Conservation (phyloP, 2,329 filamentous ascomycete genomes). For the Sclerotiophoma versabilis region DNA sequence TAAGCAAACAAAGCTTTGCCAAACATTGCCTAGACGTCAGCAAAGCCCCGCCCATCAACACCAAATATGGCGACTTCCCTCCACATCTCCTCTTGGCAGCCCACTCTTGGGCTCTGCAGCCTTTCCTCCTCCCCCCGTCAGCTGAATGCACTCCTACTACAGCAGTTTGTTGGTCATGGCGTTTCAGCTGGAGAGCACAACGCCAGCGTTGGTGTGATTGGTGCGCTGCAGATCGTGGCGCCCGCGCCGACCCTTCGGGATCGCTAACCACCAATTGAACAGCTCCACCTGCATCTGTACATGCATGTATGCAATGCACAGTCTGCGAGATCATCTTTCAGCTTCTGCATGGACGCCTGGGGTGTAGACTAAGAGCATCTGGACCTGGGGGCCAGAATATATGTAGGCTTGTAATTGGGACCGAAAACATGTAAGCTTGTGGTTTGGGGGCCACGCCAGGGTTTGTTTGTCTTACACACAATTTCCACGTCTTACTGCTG, state of each 20-base stretch:
- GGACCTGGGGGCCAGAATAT: not conserved
- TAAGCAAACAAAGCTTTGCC: constrained; percentile 1
- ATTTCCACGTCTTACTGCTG: constrained; percentile 12
- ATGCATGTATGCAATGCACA: constrained; percentile 2
- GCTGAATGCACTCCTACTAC: not conserved
- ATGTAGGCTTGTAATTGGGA: no score
- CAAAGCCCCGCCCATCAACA: not conserved
- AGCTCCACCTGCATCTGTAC: not conserved
- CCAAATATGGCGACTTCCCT: not conserved
- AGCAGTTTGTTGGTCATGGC: not conserved
- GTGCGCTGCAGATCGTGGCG: constrained; percentile 4
- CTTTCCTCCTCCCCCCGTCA: not conserved
- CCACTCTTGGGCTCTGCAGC: constrained; percentile 4
- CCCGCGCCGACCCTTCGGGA: constrained; percentile 4
- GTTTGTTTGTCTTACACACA: constrained; percentile 9
- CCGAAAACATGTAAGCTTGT: no score
- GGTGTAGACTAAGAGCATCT: not conserved
- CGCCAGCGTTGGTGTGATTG: constrained; percentile 5
- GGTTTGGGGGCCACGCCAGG: not conserved
- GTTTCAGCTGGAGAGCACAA: not conserved
- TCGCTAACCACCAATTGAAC: constrained; percentile 6
- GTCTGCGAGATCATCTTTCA: constrained; percentile 1
- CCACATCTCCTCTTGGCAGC: constrained; percentile 5
- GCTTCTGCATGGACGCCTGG: constrained; percentile 6
- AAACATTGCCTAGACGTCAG: not conserved